phyloP scores from a whole-genome alignment of 1,284 basidiomycete species.

The Malassezia restricta region DNA sequence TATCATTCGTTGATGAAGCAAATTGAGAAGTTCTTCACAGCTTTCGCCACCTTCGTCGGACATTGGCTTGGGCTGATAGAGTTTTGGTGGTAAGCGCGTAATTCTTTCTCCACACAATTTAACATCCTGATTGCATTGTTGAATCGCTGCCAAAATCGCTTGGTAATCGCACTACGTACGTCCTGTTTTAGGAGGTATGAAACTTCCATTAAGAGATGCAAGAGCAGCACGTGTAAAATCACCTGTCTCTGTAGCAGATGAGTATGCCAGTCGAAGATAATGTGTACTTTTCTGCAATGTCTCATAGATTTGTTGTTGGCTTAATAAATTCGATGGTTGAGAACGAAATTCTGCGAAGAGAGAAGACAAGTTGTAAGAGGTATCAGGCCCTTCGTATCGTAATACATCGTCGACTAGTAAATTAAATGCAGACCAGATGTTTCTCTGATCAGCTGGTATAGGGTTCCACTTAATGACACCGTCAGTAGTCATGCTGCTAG shows the following conservation, averaged over 20 bases:
- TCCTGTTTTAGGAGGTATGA: slow-evolving; percentile 48
- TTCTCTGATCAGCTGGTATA: slow-evolving; percentile 48
- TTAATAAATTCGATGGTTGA: background rate
- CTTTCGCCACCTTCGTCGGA: slow-evolving; percentile 11
- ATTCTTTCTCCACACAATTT: background rate
- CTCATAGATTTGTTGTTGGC: slow-evolving; percentile 48
- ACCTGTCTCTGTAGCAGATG: slow-evolving; percentile 56
- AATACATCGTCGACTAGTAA: slow-evolving; percentile 75
- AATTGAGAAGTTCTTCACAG: slow-evolving; percentile 14
- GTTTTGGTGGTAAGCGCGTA: background rate
- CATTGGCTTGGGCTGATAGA: background rate
- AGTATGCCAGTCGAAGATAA: slow-evolving; percentile 65
- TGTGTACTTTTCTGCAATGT: slow-evolving; percentile 54
- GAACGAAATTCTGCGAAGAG: slow-evolving; percentile 6
- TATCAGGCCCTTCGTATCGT: slow-evolving; percentile 56
- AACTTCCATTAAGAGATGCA: slow-evolving; percentile 66
- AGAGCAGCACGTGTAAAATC: slow-evolving; percentile 72
- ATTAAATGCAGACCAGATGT: slow-evolving; percentile 60
- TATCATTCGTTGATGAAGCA: slow-evolving; percentile 14
- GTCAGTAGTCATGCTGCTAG: slow-evolving; percentile 31
- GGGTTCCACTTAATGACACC: slow-evolving; percentile 54
- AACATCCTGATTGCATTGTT: background rate
- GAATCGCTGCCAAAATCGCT: background rate
- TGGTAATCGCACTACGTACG: slow-evolving; percentile 13
- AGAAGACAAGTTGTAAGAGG: slow-evolving; percentile 39